Conservation (phyloP, 1,284 basidiomycete species). For the Spongiforma sp. region DNA sequence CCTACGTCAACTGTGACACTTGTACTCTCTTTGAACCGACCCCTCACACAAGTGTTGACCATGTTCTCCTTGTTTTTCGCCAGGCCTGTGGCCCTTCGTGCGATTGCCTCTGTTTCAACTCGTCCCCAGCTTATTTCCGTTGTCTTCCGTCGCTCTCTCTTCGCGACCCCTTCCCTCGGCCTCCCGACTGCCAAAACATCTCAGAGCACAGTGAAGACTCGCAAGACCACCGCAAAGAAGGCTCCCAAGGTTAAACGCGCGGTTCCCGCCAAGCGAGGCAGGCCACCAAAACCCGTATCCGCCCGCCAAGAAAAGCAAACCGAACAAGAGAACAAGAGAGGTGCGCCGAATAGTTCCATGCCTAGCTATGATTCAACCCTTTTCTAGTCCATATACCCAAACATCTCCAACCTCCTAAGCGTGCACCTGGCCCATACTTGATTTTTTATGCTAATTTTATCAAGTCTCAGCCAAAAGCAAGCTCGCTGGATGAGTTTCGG, state of each 20-base stretch:
- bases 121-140: background rate
- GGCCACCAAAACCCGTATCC: constrained; percentile 13
- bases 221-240: constrained; percentile 4
- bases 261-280: constrained; percentile 9
- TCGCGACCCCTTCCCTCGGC: constrained; percentile 25
- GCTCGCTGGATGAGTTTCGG: background rate
- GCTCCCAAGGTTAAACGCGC: constrained; percentile 29
- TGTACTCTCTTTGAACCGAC: too few species aligned
- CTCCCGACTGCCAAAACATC: constrained; percentile 3
- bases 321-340: constrained; percentile 11
- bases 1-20: too few species aligned
- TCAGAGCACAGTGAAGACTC: background rate
- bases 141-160: constrained; percentile 31
- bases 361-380: background rate
- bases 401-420: constrained; percentile 33
- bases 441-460: constrained; percentile 28
- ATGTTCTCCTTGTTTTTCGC: constrained; percentile 19
- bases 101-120: background rate
- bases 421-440: constrained; percentile 26
- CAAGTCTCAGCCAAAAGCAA: constrained; percentile 10
- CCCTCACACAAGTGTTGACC: constrained; percentile 1
- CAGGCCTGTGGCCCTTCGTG: background rate
- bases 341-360: constrained; percentile 8
- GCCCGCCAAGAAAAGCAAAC: constrained; percentile 1
- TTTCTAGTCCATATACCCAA: constrained; percentile 21